Base-by-base conservation (phyloP, 768 basidiomycete genomes). In the Lentinula guzmanii region DNA sequence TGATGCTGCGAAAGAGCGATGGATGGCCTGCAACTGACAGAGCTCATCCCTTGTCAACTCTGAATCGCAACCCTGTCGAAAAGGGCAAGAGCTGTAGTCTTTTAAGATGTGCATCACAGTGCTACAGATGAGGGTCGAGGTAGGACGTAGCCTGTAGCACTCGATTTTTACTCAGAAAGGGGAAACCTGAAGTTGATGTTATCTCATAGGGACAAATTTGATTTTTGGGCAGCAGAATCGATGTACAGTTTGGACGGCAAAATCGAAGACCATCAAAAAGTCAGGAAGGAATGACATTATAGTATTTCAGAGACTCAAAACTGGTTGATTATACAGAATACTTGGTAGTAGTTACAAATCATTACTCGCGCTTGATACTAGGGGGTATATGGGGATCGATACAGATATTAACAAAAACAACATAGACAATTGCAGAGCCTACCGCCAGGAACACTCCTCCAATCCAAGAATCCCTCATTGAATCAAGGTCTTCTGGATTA, bases 381-480 rank as follows among this genome's bases (percentile, higher is more conserved):
- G 9, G 13, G 31, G 56, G 56, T 58, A 58, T 28, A 24, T 42
- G 41, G 5, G 67, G 70, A 39, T 76, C 70, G 5, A 67, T 61
- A 10, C 70, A 41, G 13, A 76, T 62, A 53, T 69, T 70, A 1
- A 77, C 67, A 58, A 67, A 65, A 1, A 66, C 64, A 0, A 73
- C 65, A 34, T 73, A 76, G 33, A 69, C 24, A 0, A 52, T 10
- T 3, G 70, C 71, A 60, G 58, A 66, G 1, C 55, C 53, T 37
- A 68, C 62, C 2, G 72, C 70, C 2, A 79, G 65, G 8, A 60
- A 64, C 0, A 76, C 69, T 1, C 71, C 78, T 0, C 76, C 75
- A 50, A 73, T 70, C 77, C 79, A 79, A 11, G 74, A 73, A 0
- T 10, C 34, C 41, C 61, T 69, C 66, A 73, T 73, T 46, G 59